Evolutionary conservation across 345 rosid genomes (phyloP).

Genomic region (Heritiera fomes): DNA sequence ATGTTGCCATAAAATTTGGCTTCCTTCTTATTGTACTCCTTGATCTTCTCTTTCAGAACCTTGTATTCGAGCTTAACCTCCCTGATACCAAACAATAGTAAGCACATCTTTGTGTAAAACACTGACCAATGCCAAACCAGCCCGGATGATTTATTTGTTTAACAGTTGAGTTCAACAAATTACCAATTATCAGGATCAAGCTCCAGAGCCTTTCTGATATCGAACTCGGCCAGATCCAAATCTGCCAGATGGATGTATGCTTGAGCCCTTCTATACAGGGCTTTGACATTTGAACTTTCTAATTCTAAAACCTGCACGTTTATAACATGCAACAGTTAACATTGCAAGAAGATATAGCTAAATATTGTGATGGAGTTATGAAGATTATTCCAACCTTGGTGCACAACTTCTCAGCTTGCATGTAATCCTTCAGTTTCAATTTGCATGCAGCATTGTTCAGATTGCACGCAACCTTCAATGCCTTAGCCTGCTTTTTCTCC

Average conservation of each 20-base stretch:
- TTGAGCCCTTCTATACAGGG: constrained; percentile 76
- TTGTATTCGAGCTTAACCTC: constrained; percentile 85
- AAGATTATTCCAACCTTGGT: constrained; percentile 48
- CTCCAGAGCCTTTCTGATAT: constrained; percentile 80
- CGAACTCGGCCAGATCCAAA: constrained; percentile 79
- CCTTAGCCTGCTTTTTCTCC: constrained; percentile 79
- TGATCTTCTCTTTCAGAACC: constrained; percentile 71
- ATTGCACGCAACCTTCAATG: constrained; percentile 78
- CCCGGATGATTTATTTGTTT: neutral
- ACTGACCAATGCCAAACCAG: neutral
- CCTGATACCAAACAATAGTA: constrained; percentile 36
- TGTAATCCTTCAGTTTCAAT: constrained; percentile 76
- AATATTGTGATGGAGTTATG: neutral
- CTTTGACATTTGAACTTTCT: constrained; percentile 72
- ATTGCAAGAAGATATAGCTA: neutral
- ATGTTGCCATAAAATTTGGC: constrained; percentile 83
- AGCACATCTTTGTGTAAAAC: neutral
- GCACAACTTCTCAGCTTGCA: constrained; percentile 75
- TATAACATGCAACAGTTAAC: neutral
- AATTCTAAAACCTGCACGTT: constrained; percentile 58
- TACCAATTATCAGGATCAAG: constrained; percentile 80
- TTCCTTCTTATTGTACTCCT: constrained; percentile 81
- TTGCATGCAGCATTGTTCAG: constrained; percentile 90
- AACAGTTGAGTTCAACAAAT: neutral
- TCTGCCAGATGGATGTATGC: constrained; percentile 71